Conservation (phyloP, 371 early-diverging fungal species). For the Umbelopsis sp. region DNA sequence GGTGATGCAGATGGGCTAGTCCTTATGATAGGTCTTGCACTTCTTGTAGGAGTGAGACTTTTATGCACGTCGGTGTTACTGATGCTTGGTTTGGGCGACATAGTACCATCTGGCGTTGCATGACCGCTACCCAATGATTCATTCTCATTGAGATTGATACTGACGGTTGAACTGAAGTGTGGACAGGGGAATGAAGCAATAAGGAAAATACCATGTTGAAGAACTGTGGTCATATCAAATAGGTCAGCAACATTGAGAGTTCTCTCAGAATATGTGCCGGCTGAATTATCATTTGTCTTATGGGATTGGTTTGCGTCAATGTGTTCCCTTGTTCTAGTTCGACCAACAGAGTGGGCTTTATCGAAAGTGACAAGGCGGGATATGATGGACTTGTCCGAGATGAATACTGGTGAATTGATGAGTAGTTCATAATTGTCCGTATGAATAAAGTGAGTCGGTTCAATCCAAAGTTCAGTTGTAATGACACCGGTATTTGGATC, state of each 20-base stretch:
- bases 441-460: conserved; percentile 47
- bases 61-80: background rate
- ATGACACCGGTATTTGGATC: conserved; percentile 54
- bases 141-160: background rate
- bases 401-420: background rate
- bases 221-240: conserved; percentile 47
- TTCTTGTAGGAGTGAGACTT: background rate
- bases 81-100: background rate
- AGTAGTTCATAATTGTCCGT: background rate
- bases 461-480: conserved; percentile 76
- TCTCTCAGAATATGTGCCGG: conserved; percentile 28
- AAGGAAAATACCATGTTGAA: conserved; percentile 40
- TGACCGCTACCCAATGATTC: background rate
- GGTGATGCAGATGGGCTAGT: conserved; percentile 16
- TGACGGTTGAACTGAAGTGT: conserved; percentile 23
- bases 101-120: background rate
- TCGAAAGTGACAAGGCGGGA: conserved; percentile 75
- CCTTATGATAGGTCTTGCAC: background rate
- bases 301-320: background rate
- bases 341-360: conserved; percentile 63
- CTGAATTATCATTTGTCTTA: conserved; percentile 21
- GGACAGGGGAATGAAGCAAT: conserved; percentile 49
- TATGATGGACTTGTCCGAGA: conserved; percentile 24
- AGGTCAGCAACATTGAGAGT: conserved; percentile 26
- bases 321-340: conserved; percentile 23